phyloP scores from a whole-genome alignment of 495 filamentous ascomycete genomes.

The Neurospora sp. region DNA sequence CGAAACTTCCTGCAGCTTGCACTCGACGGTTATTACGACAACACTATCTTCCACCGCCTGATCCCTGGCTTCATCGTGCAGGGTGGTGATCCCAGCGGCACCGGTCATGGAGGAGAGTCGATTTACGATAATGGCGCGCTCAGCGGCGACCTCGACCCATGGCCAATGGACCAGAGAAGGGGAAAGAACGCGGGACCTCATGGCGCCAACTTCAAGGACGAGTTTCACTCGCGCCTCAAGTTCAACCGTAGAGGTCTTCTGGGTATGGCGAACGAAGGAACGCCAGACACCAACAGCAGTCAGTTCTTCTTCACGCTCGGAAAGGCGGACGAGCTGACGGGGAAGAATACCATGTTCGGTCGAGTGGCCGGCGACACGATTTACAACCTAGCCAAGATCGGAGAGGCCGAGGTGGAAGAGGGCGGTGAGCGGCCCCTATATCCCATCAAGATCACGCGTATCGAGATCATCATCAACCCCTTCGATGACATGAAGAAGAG shows the following conservation, averaged over 20 bases:
- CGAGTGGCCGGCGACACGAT: slow-evolving; percentile 88
- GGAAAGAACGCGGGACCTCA: slow-evolving; percentile 43
- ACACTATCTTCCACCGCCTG: slow-evolving; percentile 87
- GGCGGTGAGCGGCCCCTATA: slow-evolving; percentile 81
- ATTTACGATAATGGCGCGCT: slow-evolving; percentile 83
- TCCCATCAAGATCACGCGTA: slow-evolving; percentile 65
- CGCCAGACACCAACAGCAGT: slow-evolving; percentile 73
- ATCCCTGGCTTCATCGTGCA: slow-evolving; percentile 88
- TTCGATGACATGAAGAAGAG: slow-evolving; percentile 79
- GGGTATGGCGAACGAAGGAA: slow-evolving; percentile 80
- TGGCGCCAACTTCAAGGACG: slow-evolving; percentile 66
- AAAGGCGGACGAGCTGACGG: slow-evolving; percentile 72
- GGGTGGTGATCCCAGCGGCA: slow-evolving; percentile 76
- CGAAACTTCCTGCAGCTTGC: slow-evolving; percentile 95
- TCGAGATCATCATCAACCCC: slow-evolving; percentile 82
- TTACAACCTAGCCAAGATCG: slow-evolving; percentile 89
- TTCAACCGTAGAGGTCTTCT: slow-evolving; percentile 86
- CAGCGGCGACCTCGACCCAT: slow-evolving; percentile 47
- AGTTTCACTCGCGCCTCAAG: slow-evolving; percentile 83
- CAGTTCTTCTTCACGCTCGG: slow-evolving; percentile 94
- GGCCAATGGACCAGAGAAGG: slow-evolving; percentile 52
- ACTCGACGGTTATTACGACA: slow-evolving; percentile 87
- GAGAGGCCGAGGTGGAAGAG: slow-evolving; percentile 70
- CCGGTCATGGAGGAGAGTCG: slow-evolving; percentile 80
- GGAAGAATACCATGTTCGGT: slow-evolving; percentile 89